Evolutionary conservation across 1,139 yeast species (phyloP).

Genomic region (Taphrina confusa): DNA sequence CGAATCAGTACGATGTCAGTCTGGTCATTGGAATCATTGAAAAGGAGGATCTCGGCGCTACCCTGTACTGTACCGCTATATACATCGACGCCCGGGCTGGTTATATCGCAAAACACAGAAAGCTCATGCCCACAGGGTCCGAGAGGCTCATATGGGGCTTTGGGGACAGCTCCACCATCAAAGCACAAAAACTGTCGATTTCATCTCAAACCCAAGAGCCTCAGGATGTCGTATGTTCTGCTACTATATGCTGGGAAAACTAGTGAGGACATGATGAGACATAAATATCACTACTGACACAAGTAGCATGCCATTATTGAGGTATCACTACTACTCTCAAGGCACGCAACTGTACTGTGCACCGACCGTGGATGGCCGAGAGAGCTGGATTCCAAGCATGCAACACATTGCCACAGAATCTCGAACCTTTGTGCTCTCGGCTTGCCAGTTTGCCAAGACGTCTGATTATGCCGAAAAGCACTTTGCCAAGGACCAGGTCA

Average conservation of each 20-base stretch:
- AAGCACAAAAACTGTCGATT: slow-evolving; percentile 13
- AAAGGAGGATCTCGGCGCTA: slow-evolving; percentile 11
- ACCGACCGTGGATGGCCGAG: slow-evolving; percentile 25
- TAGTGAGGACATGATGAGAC: not conserved
- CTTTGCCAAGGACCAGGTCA: slow-evolving; percentile 2
- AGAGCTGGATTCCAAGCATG: slow-evolving; percentile 26
- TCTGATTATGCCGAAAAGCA: slow-evolving; percentile 10
- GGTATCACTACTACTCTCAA: slow-evolving; percentile 12
- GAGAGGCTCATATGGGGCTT: slow-evolving; percentile 26
- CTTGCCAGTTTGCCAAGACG: slow-evolving; percentile 11
- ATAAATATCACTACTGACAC: too few species aligned
- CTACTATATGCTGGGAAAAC: slow-evolving; percentile 23
- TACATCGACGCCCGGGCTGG: slow-evolving; percentile 11
- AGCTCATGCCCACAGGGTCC: slow-evolving; percentile 27
- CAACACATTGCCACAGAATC: slow-evolving; percentile 22
- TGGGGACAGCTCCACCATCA: slow-evolving; percentile 25
- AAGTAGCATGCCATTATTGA: not conserved
- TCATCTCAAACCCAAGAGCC: not conserved
- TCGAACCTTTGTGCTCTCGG: slow-evolving; percentile 16
- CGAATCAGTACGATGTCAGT: not conserved
- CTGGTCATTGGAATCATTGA: slow-evolving; percentile 26
- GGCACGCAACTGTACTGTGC: slow-evolving; percentile 12
- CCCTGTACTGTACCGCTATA: slow-evolving; percentile 14
- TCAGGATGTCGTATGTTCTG: not conserved
- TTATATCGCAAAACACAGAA: slow-evolving; percentile 19